These are phyloP conservation scores for Alternaria sp. DNA, from an alignment of 2,329 filamentous ascomycete genomes.

Conservation along the genomic window DNA sequence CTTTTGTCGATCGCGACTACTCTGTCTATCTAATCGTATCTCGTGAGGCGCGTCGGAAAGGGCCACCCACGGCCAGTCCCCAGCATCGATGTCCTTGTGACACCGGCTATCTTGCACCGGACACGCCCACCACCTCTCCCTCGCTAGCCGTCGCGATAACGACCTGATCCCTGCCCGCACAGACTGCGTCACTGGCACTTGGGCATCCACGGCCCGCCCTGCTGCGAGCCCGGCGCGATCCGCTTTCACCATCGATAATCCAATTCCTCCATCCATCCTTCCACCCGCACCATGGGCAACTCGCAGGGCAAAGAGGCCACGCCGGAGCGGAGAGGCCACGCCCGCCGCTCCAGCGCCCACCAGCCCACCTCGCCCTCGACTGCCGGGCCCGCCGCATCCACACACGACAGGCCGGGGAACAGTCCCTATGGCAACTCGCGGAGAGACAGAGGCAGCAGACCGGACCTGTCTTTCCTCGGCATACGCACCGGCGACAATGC, in stretches of 20 bases:
- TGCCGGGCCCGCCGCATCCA: constrained; percentile 28
- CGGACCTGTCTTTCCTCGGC: constrained; percentile 66
- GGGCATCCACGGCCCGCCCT: constrained; percentile 22
- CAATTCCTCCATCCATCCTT: constrained; percentile 9
- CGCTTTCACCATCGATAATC: constrained; percentile 16
- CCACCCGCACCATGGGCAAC: constrained; percentile 52
- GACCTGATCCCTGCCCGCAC: constrained; percentile 22
- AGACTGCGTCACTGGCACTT: constrained; percentile 18
- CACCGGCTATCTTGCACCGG: constrained; percentile 36
- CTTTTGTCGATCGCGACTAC: constrained; percentile 19
- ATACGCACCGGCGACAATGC: constrained; percentile 58
- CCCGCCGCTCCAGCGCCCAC: constrained; percentile 43
- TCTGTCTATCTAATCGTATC: constrained; percentile 9
- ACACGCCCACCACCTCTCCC: constrained; percentile 21
- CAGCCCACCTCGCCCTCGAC: constrained; percentile 41
- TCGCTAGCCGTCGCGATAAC: constrained; percentile 16
- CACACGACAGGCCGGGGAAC: constrained; percentile 39
- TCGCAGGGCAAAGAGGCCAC: constrained; percentile 57
- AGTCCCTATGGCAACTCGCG: constrained; percentile 53
- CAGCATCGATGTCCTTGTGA: constrained; percentile 49
- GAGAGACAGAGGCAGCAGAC: constrained; percentile 60
- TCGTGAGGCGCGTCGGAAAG: constrained; percentile 21
- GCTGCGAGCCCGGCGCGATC: constrained; percentile 28
- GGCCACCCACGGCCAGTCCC: constrained; percentile 15
- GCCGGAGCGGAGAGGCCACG: constrained; percentile 43